These are phyloP conservation scores for Boletus vinaceobasis DNA, from an alignment of 768 basidiomycete species.

Conservation along the genomic window DNA sequence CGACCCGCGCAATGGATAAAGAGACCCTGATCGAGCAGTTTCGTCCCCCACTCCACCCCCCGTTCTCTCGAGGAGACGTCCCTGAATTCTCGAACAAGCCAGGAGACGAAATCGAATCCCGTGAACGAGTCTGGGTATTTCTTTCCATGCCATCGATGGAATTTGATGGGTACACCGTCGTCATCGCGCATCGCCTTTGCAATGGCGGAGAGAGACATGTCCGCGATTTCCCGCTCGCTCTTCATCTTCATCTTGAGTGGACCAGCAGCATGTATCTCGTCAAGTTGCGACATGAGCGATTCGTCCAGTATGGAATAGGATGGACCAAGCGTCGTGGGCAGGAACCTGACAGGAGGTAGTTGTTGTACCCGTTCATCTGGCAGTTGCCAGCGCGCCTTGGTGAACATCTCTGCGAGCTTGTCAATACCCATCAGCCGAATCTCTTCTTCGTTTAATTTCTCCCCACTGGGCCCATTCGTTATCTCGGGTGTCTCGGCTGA, in stretches of 20 bases:
- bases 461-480: constrained; percentile 59
- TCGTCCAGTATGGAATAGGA: constrained; percentile 78
- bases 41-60: constrained; percentile 74
- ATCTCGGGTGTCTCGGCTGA: constrained; percentile 64
- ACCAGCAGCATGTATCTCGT: constrained; percentile 71
- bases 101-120: constrained; percentile 85
- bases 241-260: constrained; percentile 78
- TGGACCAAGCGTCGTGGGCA: constrained; percentile 84
- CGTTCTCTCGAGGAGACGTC: constrained; percentile 83
- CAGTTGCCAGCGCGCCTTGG: constrained; percentile 75
- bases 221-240: constrained; percentile 68
- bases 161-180: constrained; percentile 78
- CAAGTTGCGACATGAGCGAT: constrained; percentile 72
- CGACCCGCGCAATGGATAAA: constrained; percentile 78
- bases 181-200: constrained; percentile 86
- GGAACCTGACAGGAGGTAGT: constrained; percentile 64
- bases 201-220: constrained; percentile 59
- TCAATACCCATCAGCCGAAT: constrained; percentile 86
- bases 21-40: constrained; percentile 74
- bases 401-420: constrained; percentile 85
- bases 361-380: constrained; percentile 40
- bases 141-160: constrained; percentile 76
- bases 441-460: constrained; percentile 82
- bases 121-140: constrained; percentile 82
- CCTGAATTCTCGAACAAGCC: constrained; percentile 88